phyloP scores from a whole-genome alignment of 306 rosid species.

The Vicia faba region DNA sequence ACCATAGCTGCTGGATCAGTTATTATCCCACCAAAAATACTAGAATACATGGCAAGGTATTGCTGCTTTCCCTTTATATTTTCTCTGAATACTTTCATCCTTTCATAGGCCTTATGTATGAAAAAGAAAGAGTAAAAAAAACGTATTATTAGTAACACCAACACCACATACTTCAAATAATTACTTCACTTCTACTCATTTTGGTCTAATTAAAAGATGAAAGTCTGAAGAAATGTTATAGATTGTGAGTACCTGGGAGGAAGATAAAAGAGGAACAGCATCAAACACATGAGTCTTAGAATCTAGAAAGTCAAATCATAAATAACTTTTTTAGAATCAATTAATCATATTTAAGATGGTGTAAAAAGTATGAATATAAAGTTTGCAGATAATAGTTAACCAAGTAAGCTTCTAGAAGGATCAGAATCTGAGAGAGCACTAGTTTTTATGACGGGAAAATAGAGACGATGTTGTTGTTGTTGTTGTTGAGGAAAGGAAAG shows the following conservation, averaged over 20 bases:
- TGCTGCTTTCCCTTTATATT: slow-evolving; percentile 56
- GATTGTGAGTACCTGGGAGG: slow-evolving; percentile 47
- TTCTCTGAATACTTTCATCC: slow-evolving; percentile 55
- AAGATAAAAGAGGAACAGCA: slow-evolving; percentile 59
- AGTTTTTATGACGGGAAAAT: neutral
- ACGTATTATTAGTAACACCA: slow-evolving; percentile 15
- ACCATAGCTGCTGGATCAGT: slow-evolving; percentile 85
- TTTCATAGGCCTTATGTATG: slow-evolving; percentile 58
- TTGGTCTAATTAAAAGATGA: no score
- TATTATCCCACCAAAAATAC: slow-evolving; percentile 80
- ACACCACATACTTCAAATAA: neutral
- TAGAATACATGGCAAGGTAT: slow-evolving; percentile 88
- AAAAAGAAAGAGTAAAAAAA: neutral
- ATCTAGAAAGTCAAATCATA: slow-evolving; percentile 44
- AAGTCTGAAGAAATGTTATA: neutral
- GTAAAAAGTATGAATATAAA: no score
- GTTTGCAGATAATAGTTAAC: neutral
- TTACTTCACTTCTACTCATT: neutral
- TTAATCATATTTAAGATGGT: no score
- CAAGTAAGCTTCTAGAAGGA: neutral
- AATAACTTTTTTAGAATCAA: neutral
- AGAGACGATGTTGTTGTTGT: neutral
- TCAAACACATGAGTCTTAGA: slow-evolving; percentile 39
- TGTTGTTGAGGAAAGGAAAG: neutral
- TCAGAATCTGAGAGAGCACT: neutral